Evolutionary conservation across 225 moss, liverwort and hornwort species (phyloP), one percentile per base, ranked within the genome.

Genomic region (Sphagnum contortum): DNA sequence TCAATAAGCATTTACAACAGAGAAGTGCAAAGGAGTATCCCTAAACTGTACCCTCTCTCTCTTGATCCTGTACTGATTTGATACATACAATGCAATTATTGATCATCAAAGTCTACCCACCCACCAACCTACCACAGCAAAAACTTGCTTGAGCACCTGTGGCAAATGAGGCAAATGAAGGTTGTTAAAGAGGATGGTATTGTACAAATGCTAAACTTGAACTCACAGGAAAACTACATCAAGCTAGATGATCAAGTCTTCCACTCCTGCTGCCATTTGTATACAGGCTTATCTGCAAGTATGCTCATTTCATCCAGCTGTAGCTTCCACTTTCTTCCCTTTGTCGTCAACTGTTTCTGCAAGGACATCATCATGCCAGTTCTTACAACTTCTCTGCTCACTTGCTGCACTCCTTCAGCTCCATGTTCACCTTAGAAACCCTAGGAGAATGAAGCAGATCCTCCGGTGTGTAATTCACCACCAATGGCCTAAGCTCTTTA

Each of bases 321-420:
- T 44, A 91, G 74, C 71, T 94, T 94, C 61, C 89, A 65, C 72
- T 91, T 94, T 62, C 81, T 82, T 44, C 94, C 94, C 72, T 91
- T 94, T n/a, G 87, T 88, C 73, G 84, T 88, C 60, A 96, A 60
- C 63, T 96, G 86, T 66, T 87, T 87, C 69, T 88, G 84, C 72
- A 91, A 55, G 4, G 78, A 74, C 68, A 88, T 88, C 3, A 74
- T 73, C 12, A 69, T 59, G 5, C 84, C 86, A 96, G 75, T 9
- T 80, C 70, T 66, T 77, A 80, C 14, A 96, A 70, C 70, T 92
- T 96, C 12, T 66, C 73, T 14, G 88, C 92, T 48, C 95, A 72
- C 64, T 88, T 87, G 57, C 59, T 81, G 50, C 92, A 86, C 70
- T 81, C 72, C 69, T 75, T 61, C 61, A 96, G 74, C 73, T 96